Evolutionary conservation across 306 rosid species (phyloP), one percentile per base, ranked within the genome.

Genomic region (Begonia masoniana): DNA sequence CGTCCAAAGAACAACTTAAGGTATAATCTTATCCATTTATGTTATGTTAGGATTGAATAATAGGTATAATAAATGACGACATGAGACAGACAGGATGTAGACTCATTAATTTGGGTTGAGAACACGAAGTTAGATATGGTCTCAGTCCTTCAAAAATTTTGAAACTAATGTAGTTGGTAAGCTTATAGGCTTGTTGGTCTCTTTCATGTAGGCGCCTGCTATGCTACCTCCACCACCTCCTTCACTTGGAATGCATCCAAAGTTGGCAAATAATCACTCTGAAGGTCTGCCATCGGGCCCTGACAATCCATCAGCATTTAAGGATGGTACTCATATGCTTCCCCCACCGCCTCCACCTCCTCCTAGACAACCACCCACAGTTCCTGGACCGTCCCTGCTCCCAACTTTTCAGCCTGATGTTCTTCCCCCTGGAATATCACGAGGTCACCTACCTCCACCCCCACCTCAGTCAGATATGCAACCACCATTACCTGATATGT

Each of bases 381-480:
- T 62, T 50, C 78, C 84, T 31, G 99, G 94, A 60, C 66, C 88
- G 45, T 3, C 76, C 36, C 61, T 74, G 64, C 59, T 83, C 63
- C 78, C 85, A 59, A 70, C 68, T 61, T 59, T 83, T 54, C 92
- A 77, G 41, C 71, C 96, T 13, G 95, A 92, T 76, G 67, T 82
- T 7, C 74, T 92, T 49, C 99, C 96, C 50, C 99, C 96, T 12
- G 96, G 99, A 63, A 85, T 86, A 66, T 68, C 93, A 13, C 85
- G 75, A 43, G 81, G 77, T 17, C 84, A 86, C 39, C 39, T 31
- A 31, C 49, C 49, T 0, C 96, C 87, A 16, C 94, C 96, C 23
- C 97, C 89, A 6, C 97, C 95, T 10, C 94, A 86, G 6, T 78
- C 87, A 47, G 97, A 89, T 64, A 89, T 85, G 95, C 77, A 82